These are phyloP conservation scores for Pezicula carpinea DNA, from an alignment of 2,329 filamentous ascomycete genomes.

Conservation along the genomic window DNA sequence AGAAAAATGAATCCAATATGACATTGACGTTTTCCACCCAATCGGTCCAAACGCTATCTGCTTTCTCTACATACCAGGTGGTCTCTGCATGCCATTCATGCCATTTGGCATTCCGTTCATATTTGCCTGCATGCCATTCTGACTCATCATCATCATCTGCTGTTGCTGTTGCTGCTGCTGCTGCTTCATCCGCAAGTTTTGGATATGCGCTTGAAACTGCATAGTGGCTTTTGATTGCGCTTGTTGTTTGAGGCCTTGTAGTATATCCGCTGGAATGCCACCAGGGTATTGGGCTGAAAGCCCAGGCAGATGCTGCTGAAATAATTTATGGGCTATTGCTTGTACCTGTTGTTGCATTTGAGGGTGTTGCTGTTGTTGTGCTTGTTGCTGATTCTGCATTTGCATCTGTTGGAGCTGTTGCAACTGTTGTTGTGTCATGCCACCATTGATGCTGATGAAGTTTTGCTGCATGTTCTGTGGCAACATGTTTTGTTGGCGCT, in stretches of 20 bases:
- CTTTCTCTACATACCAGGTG: background rate
- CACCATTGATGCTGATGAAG: slow-evolving; percentile 30
- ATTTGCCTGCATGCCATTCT: slow-evolving; percentile 14
- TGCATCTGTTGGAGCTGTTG: slow-evolving; percentile 37
- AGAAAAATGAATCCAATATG: no score
- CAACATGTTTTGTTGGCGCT: slow-evolving; percentile 11
- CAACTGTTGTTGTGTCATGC: slow-evolving; percentile 31
- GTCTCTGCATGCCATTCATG: slow-evolving; percentile 10
- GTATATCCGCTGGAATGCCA: slow-evolving; percentile 2
- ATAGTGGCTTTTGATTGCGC: background rate
- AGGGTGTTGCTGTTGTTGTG: slow-evolving; percentile 29
- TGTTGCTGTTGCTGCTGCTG: slow-evolving; percentile 13
- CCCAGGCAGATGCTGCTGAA: slow-evolving; percentile 20
- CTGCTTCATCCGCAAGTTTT: background rate
- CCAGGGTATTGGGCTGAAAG: slow-evolving; percentile 6
- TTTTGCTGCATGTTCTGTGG: slow-evolving; percentile 23
- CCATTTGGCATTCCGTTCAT: slow-evolving; percentile 26
- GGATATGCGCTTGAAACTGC: slow-evolving; percentile 7
- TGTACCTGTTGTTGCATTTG: slow-evolving; percentile 22
- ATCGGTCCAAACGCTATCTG: no score
- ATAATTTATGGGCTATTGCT: slow-evolving; percentile 16
- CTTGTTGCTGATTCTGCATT: slow-evolving; percentile 2
- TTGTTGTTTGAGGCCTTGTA: slow-evolving; percentile 1
- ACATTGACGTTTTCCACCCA: no score
- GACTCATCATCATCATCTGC: slow-evolving; percentile 20